phyloP scores from a whole-genome alignment of 352 stramenopile species.

The Phytophthora citricola region DNA sequence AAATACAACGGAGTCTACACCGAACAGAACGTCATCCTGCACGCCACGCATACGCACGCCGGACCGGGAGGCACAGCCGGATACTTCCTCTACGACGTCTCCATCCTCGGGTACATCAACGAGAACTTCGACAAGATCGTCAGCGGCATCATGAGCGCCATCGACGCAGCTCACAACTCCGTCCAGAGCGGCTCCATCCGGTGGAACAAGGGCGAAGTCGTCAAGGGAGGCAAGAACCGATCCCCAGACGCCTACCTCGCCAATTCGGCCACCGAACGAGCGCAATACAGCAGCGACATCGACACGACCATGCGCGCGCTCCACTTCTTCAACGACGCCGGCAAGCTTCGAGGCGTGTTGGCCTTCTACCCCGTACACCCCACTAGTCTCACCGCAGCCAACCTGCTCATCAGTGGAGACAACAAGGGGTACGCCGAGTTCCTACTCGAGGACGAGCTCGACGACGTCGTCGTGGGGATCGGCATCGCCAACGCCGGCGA shows the following conservation, averaged over 20 bases:
- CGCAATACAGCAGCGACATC: slow-evolving; percentile 58
- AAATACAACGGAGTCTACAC: slow-evolving; percentile 56
- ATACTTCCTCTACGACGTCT: slow-evolving; percentile 80
- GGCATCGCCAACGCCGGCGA: slow-evolving; percentile 56
- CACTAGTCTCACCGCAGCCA: slow-evolving; percentile 78
- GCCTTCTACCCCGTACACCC: slow-evolving; percentile 81
- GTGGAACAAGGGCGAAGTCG: slow-evolving; percentile 42
- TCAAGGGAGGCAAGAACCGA: slow-evolving; percentile 69
- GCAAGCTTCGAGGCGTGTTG: slow-evolving; percentile 57
- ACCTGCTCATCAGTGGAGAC: slow-evolving; percentile 77
- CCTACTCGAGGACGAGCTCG: slow-evolving; percentile 42
- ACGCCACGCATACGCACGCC: slow-evolving; percentile 86
- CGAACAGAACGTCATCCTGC: slow-evolving; percentile 79
- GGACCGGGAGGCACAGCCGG: slow-evolving; percentile 74
- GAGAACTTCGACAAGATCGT: slow-evolving; percentile 78
- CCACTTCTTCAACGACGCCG: slow-evolving; percentile 45
- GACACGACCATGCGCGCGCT: slow-evolving; percentile 78
- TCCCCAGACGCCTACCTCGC: slow-evolving; percentile 70
- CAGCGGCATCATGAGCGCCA: slow-evolving; percentile 64
- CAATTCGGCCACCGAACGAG: slow-evolving; percentile 66
- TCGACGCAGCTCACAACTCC: slow-evolving; percentile 65
- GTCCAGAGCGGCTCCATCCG: slow-evolving; percentile 51
- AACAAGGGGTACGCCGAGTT: slow-evolving; percentile 78
- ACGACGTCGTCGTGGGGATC: slow-evolving; percentile 38
- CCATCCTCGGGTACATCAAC: slow-evolving; percentile 53